A percentile compares a stretch with the other conserved stretches of the same genome.
Conservation (phyloP, 2,329 filamentous ascomycete genomes). For the Neoscytalidium dimidiatum region DNA sequence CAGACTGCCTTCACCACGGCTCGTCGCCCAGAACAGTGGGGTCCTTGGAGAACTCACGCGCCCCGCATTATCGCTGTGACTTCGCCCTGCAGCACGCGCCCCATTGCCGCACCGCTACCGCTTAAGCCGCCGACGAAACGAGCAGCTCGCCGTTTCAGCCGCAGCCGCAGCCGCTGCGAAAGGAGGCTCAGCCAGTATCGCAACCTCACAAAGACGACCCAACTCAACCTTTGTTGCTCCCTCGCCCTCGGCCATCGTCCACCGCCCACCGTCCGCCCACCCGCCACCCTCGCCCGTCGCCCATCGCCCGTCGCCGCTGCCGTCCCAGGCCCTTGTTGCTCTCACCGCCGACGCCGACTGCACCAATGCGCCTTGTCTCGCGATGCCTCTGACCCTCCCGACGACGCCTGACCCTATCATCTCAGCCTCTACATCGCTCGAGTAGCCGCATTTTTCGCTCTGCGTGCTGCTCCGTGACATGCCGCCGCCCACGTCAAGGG, state of each 20-base stretch:
- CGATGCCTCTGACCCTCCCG: constrained; percentile 19
- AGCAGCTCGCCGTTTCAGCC: constrained; percentile 19
- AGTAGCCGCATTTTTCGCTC: neutral
- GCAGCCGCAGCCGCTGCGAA: constrained; percentile 10
- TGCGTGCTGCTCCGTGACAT: constrained; percentile 24
- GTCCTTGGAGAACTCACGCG: neutral
- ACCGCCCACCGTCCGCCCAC: neutral
- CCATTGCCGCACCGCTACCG: constrained; percentile 1
- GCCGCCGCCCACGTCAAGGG: constrained; percentile 39
- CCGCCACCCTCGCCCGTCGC: neutral
- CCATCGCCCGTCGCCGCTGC: constrained; percentile 5
- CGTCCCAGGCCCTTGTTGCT: constrained; percentile 6
- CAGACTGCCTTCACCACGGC: neutral
- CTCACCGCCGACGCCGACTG: constrained; percentile 4
- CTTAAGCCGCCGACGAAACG: neutral
- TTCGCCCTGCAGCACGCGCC: constrained; percentile 15
- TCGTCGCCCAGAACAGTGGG: neutral
- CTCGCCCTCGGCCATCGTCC: neutral
- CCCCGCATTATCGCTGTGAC: constrained; percentile 11
- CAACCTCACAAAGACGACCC: constrained; percentile 4
- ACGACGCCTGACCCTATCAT: constrained; percentile 11
- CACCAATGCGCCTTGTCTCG: constrained; percentile 17
- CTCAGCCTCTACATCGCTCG: constrained; percentile 9
- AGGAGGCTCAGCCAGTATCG: constrained; percentile 2
- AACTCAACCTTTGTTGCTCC: constrained; percentile 5